Evolutionary conservation across 768 basidiomycete genomes (phyloP), one percentile per base, ranked within the genome.

Genomic region (Pleurotus cornucopiae): DNA sequence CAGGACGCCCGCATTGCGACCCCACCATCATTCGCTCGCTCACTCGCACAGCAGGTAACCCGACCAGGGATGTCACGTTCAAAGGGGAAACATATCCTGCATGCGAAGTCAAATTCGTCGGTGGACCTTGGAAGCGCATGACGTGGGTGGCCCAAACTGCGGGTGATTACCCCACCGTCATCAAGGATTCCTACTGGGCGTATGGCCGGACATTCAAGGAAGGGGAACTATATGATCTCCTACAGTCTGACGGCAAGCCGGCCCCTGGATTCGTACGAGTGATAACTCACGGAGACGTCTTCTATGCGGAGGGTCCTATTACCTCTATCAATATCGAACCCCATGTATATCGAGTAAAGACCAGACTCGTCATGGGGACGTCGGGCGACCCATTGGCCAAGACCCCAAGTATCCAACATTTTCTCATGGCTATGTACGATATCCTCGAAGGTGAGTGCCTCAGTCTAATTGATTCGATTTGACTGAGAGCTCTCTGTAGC

Each of bases 51-150:
- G 5, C 3, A 25, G 26, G 1, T 7, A 13, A 46, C 14, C 57
- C 57, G 6, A 16, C 38, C 30, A 54, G 57, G 57, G 46, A 43
- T 34, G 49, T 57, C 9, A 18, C 6, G 39, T 57, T 57, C 51
- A 21, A 37, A 37, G 57, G 30, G 2, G 34, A 43, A 41, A 43
- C 44, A 14, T 45, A 57, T 30, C 9, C 38, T n/a, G 34, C 23
- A 7, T 57, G 49, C 57, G 18, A 26, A 14, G 57, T 57, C 20
- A 51, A 52, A 18, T 53, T 53, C 34, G 57, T 57, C 20, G 57
- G 51, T 30, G 2, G 6, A 12, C 56, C 56, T 1, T 57, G 56
- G 56, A 49, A 38, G 5, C 37, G 56, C 5, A 47, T 49, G 49
- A 57, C 47, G 21, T 57, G 56, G 56, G 44, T 57, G 2, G 57